Evolutionary conservation across 148 eudicot species (phyloP).

Genomic region (Silene uniflora): DNA sequence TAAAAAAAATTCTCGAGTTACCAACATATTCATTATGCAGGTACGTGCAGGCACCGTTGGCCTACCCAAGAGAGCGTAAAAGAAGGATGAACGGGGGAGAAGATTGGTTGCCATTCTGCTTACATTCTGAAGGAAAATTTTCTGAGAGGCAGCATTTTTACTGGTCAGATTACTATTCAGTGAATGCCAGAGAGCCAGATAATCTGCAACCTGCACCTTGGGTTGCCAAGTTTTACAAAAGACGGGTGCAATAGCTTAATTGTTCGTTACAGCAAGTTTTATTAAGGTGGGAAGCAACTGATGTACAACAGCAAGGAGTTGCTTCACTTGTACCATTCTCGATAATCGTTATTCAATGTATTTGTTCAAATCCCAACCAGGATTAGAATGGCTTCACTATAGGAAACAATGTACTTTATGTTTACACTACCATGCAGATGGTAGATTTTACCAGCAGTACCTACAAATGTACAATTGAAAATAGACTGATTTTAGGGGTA

Average conservation of each 20-base stretch:
- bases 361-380: background rate
- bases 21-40: conserved; percentile 26
- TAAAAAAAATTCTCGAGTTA: background rate
- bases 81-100: conserved; percentile 70
- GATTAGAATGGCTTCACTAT: background rate
- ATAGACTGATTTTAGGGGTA: background rate
- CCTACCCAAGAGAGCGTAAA: conserved; percentile 65
- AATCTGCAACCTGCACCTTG: conserved; percentile 57
- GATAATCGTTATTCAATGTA: background rate
- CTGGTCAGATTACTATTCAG: conserved; percentile 68
- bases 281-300: background rate
- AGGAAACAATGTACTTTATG: background rate
- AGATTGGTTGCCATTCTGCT: conserved; percentile 59
- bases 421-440: background rate
- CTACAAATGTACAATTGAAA: no score
- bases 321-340: no score
- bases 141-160: conserved; percentile 41
- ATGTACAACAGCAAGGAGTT: background rate
- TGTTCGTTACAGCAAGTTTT: background rate
- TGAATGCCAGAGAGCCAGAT: conserved; percentile 48
- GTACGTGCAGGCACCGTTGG: conserved; percentile 69
- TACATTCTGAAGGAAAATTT: conserved; percentile 42
- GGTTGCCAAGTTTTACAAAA: conserved; percentile 55
- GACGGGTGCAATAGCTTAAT: conserved; percentile 15
- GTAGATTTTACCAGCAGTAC: background rate